Evolutionary conservation across 768 basidiomycete genomes (phyloP), one percentile per base, ranked within the genome.

Genomic region (Boletus rufocinnamomeus): DNA sequence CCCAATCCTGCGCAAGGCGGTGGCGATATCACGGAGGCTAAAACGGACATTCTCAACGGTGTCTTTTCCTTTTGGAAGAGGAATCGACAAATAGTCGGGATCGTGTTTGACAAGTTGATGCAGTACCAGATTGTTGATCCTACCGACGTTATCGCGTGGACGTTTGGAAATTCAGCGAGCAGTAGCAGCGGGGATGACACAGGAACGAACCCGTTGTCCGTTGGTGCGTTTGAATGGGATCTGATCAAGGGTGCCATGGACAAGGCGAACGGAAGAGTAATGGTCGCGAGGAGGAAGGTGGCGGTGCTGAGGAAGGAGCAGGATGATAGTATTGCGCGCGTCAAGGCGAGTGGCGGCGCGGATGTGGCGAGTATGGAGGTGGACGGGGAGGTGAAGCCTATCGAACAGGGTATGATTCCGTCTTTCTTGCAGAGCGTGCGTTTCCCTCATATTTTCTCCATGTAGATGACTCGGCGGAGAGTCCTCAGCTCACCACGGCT

Each of bases 91-190:
- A 93, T 95, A 86, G 79, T 95, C 48, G 81, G 82, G 17, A 95
- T 99, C 68, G 94, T 98, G 9, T 88, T 96, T 61, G 97, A 98
- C 79, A 99, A 99, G 76, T 78, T 98, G 54, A 91, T 98, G 86
- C 96, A 98, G 70, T 99, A 99, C 74, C 95, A 97, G 70, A 91
- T 98, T 56, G 89, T 98, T 41, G 95, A 98, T 65, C 93, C 95
- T 0, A 85, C 86, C 17, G 95, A 99, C 63, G 89, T 98, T 10
- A 88, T 97, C 54, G 77, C 77, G 4, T 96, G 91, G 89, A 84
- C 88, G 19, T 96, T 98, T 72, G 69, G 76, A 50, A 81, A 84
- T 59, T 82, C 82, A 21, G 78, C 78, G 23, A 2, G 30, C 1
- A 13, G 4, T 10, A 75, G 74, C 27, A 72, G 77, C 47, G 77